Evolutionary conservation across 768 basidiomycete species (phyloP).

Genomic region (Lepiota venenata): DNA sequence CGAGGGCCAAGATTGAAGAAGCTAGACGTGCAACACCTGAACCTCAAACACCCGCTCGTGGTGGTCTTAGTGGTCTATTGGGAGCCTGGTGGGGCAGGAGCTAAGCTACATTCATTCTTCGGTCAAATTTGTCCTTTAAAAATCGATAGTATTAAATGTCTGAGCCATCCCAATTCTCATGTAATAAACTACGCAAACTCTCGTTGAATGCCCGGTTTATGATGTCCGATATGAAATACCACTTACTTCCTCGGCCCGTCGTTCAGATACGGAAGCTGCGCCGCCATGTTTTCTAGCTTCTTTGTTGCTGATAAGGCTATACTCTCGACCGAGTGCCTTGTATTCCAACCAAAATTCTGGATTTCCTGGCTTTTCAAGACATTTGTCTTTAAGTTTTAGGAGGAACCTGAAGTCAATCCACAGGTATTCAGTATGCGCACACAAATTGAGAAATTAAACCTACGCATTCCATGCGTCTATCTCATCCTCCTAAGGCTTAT

Average conservation of each 20-base stretch:
- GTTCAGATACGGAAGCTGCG: conserved; percentile 52
- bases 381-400: conserved; percentile 51
- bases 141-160: neutral
- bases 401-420: conserved; percentile 48
- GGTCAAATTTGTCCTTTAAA: neutral
- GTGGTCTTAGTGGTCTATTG: conserved; percentile 63
- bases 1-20: conserved; percentile 58
- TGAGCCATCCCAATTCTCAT: neutral
- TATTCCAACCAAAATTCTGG: conserved; percentile 64
- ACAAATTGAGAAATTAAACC: conserved; percentile 19
- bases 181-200: neutral
- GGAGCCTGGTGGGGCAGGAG: conserved; percentile 82
- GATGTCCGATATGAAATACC: neutral
- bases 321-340: conserved; percentile 40
- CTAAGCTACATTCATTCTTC: conserved; percentile 14
- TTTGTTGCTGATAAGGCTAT: conserved; percentile 59
- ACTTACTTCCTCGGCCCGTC: conserved; percentile 50
- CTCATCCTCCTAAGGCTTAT: conserved; percentile 63
- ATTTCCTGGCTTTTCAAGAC: conserved; percentile 56
- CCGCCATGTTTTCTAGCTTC: conserved; percentile 64
- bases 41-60: conserved; percentile 36
- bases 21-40: conserved; percentile 48
- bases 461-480: conserved; percentile 80
- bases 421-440: neutral
- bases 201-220: neutral